Evolutionary conservation across 2,329 filamentous ascomycete genomes (phyloP), one percentile per base, ranked within the genome.

Genomic region (Daldinia sp.): DNA sequence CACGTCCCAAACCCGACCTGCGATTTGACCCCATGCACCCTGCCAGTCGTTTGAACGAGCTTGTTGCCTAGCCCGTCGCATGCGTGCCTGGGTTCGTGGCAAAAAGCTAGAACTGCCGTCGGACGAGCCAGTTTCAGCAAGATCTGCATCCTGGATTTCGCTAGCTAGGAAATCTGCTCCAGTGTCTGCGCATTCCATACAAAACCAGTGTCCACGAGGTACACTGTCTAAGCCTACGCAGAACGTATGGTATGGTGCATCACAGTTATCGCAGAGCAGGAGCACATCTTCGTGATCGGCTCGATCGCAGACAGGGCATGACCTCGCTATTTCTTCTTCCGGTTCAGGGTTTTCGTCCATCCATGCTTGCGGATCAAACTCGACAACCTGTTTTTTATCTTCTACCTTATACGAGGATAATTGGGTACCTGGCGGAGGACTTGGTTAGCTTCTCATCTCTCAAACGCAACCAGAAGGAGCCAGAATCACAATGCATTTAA

Each of bases 201-300:
- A 99, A 76, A 94, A 97, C 94, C 94, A 99, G 68, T 89, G 82
- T 25, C 91, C 91, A 27, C 84, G 79, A 19, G 94, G 93, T 58
- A 96, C 87, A 54, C 83, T 80, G 63, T 94, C 89, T 50, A 97
- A 84, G 30, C 92, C 94, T 64, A 96, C 87, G 77, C 95, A 99
- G 77, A 96, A 92, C 48, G 93, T 93, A 77, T 99, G 95, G 72
- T 94, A 97, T 41, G 91, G 87, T 30, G 90, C 89, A 81, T 96
- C 90, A 80, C 95, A 99, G 73, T 88, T 90, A 76, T 97, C 93
- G 79, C 95, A 99, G 63, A 96, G 87, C 68, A 98, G 88, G 53
- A 97, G 85, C 15, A 93, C 84, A 67, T 96, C 91, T 76, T 95
- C 91, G 70, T 94, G 87, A 68, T 95, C 93, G 69, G 88, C 83